Conservation (phyloP, 176 grass and related monocot species). For the Aegilops speltoides region DNA sequence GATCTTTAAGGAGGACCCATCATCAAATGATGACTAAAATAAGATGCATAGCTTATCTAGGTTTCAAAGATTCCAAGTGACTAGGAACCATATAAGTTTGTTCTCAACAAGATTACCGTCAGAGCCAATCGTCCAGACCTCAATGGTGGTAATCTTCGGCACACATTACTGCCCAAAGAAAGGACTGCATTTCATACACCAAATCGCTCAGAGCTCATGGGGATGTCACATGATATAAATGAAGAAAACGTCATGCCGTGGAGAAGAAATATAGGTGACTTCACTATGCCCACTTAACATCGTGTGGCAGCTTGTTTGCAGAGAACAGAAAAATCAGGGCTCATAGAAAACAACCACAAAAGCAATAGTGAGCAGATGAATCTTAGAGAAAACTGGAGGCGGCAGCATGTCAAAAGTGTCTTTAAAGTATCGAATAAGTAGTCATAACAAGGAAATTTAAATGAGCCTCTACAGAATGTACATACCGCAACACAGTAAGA, state of each 20-base stretch:
- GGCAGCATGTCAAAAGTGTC: background rate
- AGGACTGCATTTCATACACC: background rate
- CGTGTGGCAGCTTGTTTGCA: background rate
- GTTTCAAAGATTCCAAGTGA: background rate
- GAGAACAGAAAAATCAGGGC: background rate
- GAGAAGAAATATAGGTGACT: background rate
- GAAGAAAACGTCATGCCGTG: background rate
- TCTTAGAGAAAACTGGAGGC: background rate
- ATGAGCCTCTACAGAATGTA: constrained; percentile 1
- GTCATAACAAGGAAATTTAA: background rate
- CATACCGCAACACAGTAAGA: background rate
- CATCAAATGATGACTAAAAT: background rate
- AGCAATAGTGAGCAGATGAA: background rate
- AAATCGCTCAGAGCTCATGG: background rate
- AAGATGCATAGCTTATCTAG: background rate
- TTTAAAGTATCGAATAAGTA: constrained; percentile 8
- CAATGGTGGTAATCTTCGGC: background rate
- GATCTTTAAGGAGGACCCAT: background rate
- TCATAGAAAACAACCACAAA: background rate
- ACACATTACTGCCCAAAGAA: background rate
- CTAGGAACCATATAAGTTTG: background rate
- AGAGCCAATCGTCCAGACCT: background rate
- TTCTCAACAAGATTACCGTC: background rate
- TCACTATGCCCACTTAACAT: background rate
- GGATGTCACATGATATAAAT: background rate